Evolutionary conservation across 2,329 filamentous ascomycete genomes (phyloP).

Genomic region (Scleromitrula shiraiana): DNA sequence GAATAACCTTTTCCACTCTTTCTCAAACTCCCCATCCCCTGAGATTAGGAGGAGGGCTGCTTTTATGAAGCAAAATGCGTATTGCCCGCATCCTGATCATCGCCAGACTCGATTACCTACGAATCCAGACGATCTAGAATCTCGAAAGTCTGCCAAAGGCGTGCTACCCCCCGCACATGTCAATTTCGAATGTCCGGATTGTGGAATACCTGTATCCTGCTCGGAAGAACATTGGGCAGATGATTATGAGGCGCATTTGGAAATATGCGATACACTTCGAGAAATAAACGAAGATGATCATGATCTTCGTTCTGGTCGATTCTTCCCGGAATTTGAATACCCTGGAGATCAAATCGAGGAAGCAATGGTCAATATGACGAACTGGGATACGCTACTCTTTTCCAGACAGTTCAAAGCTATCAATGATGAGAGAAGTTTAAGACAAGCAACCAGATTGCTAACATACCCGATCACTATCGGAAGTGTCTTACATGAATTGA

Average conservation of each 20-base stretch:
- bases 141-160: conserved; percentile 46
- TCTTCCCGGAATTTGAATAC: conserved; percentile 91
- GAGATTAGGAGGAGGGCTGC: conserved; percentile 81
- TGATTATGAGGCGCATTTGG: conserved; percentile 85
- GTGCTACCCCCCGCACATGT: conserved; percentile 69
- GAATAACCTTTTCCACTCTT: conserved; percentile 89
- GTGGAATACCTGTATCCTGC: conserved; percentile 88
- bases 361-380: conserved; percentile 91
- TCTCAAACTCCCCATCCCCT: conserved; percentile 79
- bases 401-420: conserved; percentile 86
- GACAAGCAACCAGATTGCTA: conserved; percentile 84
- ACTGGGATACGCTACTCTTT: conserved; percentile 96
- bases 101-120: conserved; percentile 62
- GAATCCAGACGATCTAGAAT: conserved; percentile 56
- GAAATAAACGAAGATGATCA: conserved; percentile 99
- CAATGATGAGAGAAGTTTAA: conserved; percentile 81
- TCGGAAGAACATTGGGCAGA: conserved; percentile 93
- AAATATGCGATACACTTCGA: conserved; percentile 83
- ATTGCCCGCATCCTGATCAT: conserved; percentile 87
- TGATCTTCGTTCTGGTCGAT: conserved; percentile 79
- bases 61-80: conserved; percentile 87
- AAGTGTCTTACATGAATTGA: conserved; percentile 88
- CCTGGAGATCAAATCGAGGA: conserved; percentile 86
- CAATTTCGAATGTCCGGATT: conserved; percentile 91
- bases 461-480: conserved; percentile 91